Evolutionary conservation across 192 early-diverging fungal species (phyloP).

Genomic region (Coemansia sp.): DNA sequence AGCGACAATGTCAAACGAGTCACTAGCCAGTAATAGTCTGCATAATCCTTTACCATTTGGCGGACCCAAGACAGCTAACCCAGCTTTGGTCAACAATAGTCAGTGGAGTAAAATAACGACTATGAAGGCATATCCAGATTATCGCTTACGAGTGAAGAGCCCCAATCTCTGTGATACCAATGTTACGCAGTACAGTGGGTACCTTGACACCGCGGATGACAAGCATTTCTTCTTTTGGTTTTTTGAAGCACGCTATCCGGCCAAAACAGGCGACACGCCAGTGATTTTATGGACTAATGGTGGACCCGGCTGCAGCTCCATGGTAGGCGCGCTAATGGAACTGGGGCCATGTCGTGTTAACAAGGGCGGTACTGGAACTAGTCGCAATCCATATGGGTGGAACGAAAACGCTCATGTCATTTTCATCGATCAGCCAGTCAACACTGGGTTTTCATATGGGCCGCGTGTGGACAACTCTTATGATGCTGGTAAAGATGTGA

Average conservation of each 20-base stretch:
- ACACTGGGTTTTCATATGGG: slow-evolving; percentile 90
- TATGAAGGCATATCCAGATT: slow-evolving; percentile 65
- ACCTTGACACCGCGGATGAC: slow-evolving; percentile 64
- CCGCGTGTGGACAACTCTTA: slow-evolving; percentile 68
- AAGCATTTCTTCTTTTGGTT: slow-evolving; percentile 96
- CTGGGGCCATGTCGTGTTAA: slow-evolving; percentile 85
- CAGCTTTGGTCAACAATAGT: slow-evolving; percentile 8
- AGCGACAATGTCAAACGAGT: not conserved
- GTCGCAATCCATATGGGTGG: slow-evolving; percentile 79
- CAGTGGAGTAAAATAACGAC: slow-evolving; percentile 31
- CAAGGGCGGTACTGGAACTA: slow-evolving; percentile 66
- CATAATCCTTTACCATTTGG: not conserved
- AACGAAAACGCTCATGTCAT: slow-evolving; percentile 86
- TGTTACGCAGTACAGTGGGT: slow-evolving; percentile 87
- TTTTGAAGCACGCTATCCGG: slow-evolving; percentile 82
- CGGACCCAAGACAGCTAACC: not conserved
- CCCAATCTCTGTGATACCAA: slow-evolving; percentile 80
- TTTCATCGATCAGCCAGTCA: slow-evolving; percentile 86
- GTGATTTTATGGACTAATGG: slow-evolving; percentile 77
- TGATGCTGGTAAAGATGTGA: slow-evolving; percentile 82
- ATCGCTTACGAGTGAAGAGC: slow-evolving; percentile 70
- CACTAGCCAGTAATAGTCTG: not conserved
- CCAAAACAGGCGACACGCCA: slow-evolving; percentile 66
- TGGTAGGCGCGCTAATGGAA: slow-evolving; percentile 80
- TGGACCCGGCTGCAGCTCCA: slow-evolving; percentile 81